Base-by-base conservation (phyloP, 2,329 filamentous ascomycete species). In the Pseudogymnoascus pannorum region DNA sequence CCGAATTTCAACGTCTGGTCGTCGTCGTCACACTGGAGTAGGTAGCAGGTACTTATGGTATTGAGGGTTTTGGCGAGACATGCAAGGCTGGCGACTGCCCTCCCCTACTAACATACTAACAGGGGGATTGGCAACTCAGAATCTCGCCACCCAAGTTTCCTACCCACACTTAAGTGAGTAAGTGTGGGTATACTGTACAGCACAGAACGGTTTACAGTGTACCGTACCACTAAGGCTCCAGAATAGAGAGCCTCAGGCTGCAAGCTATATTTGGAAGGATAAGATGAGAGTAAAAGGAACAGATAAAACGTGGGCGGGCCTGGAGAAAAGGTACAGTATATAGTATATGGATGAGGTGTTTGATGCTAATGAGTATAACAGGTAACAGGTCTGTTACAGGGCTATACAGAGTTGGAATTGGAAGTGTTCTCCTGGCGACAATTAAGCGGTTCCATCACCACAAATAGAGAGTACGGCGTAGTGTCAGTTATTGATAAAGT, bases 1-100 rank as follows among this genome's bases (percentile, higher is more conserved):
- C 14, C 20, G 6, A 48, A 48, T 26, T 26, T 22, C 40, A 24
- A n/a, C n/a, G n/a, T n/a, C n/a, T n/a, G n/a, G n/a, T 26, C 14
- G 42, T 48, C 14, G 42, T 48, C 22, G 42, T 48, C 42, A 48
- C 42, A 26, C 22, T n/a, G 20, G 42, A 22, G 42, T 20, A 44
- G 40, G 40, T n/a, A n/a, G n/a, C n/a, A n/a, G n/a, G n/a, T n/a
- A n/a, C n/a, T n/a, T n/a, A n/a, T n/a, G n/a, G n/a, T n/a, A n/a
- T n/a, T n/a, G n/a, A n/a, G n/a, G n/a, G n/a, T n/a, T 48, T 48
- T 48, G 42, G 42, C 42, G 42, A 48, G 42, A 14, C n/a, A 48
- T 48, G 42, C 42, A 48, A 48, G 42, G 42, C 42, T 48, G 42
- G 42, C 42, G n/a, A n/a, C n/a, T n/a, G n/a, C n/a, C n/a, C n/a